Evolutionary conservation across 1,139 yeast species (phyloP).

Genomic region (Geotrichum histeridarum): DNA sequence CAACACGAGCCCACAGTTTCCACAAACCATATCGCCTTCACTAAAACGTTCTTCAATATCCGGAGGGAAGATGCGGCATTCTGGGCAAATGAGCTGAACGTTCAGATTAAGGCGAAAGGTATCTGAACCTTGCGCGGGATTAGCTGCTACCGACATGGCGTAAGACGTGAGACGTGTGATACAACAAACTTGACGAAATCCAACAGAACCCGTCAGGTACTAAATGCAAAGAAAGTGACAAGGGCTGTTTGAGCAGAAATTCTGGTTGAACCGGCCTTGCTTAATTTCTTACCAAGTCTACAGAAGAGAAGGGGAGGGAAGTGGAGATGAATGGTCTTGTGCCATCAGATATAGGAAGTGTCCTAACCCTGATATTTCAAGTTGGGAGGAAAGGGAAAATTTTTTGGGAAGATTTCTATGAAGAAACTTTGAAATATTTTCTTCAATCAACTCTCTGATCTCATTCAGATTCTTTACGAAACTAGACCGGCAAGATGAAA

Average conservation of each 20-base stretch:
- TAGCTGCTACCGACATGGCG: conserved; percentile 16
- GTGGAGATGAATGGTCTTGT: too few species aligned
- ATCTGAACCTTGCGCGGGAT: conserved; percentile 8
- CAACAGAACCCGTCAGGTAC: too few species aligned
- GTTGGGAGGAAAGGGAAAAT: conserved; percentile 9
- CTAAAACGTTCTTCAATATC: conserved; percentile 91
- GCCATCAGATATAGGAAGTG: not conserved
- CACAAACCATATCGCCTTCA: conserved; percentile 97
- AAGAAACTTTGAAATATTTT: not conserved
- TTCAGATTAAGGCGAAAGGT: conserved; percentile 52
- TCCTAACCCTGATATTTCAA: not conserved
- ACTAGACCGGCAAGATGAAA: conserved; percentile 8
- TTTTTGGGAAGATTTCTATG: not conserved
- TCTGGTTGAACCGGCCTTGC: too few species aligned
- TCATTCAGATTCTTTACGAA: not conserved
- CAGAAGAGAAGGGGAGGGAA: too few species aligned
- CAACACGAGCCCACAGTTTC: conserved; percentile 88
- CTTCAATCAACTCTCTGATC: not conserved
- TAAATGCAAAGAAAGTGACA: too few species aligned
- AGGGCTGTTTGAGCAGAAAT: too few species aligned
- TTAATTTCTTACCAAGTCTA: too few species aligned
- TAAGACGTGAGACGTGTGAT: too few species aligned
- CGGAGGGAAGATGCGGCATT: conserved; percentile 92
- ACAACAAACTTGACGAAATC: too few species aligned
- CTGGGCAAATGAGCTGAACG: conserved; percentile 89